Evolutionary conservation across 352 stramenopile species (phyloP), one percentile per base, ranked within the genome.

Genomic region (Globisporangium middletonii): DNA sequence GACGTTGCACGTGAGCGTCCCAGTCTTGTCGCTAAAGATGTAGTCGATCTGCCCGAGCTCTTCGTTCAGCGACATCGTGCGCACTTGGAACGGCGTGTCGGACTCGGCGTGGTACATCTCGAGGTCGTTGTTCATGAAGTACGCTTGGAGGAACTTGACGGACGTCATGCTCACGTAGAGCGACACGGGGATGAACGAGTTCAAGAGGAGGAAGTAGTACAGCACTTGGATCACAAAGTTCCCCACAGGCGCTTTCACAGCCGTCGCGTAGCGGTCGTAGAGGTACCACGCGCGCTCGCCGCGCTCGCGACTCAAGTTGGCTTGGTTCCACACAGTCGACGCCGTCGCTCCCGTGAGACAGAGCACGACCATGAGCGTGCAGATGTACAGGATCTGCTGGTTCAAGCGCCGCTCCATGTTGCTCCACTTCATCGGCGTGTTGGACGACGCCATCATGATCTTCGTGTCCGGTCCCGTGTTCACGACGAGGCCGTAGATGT

Each of bases 11-110:
- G 95, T 98, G 28, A 98, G 64, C 11, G 95, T 98, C 18, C 95
- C 95, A 12, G 94, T 98, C 72, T 98, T 98, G 68, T 98, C 94
- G 37, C 72, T 90, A 55, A 98, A 97, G 28, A 97, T 89, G 64
- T 96, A 96, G 62, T 92, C 83, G 43, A 98, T 92, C 71, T 98
- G 92, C 0, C 93, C 93, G 3, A 98, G 71, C 46, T 98, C 92
- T 63, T 98, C 92, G 58, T 96, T 97, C 55, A 98, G 68, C 35
- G 82, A 90, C 86, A 97, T 97, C 0, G 90, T 97, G 18, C 89
- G 86, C 33, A 96, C 93, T 65, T 93, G 80, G 57, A 78, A 95
- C 11, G 93, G 85, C 41, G 94, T 99, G 63, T 98, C 89, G 1
- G 83, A 95, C 56, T 98, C 92, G 19, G 74, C 80, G 68, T 99